Percentiles rank a stretch among this genome's conserved stretches.
Evolutionary conservation across 176 grass and related monocot species (phyloP).

Genomic region (Ensete ventricosum): DNA sequence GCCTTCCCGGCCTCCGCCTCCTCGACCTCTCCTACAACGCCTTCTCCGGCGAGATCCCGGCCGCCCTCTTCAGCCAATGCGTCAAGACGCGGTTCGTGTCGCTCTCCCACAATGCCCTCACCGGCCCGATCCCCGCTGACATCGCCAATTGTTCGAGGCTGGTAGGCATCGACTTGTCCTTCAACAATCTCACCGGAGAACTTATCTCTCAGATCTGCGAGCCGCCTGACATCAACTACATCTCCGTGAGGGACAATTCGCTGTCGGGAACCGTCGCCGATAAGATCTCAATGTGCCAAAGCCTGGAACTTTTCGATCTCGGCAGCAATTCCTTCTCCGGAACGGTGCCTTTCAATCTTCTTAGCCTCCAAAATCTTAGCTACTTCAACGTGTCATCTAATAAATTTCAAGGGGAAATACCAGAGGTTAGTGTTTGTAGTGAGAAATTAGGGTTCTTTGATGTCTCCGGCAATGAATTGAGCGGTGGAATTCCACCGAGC

Average conservation of each 20-base stretch:
- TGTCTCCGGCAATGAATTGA: constrained; percentile 57
- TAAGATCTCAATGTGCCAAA: constrained; percentile 42
- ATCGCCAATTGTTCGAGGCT: constrained; percentile 58
- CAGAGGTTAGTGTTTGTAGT: constrained; percentile 45
- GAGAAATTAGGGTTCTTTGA: constrained; percentile 51
- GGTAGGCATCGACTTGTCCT: constrained; percentile 83
- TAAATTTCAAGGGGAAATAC: constrained; percentile 63
- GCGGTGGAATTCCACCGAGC: constrained; percentile 38
- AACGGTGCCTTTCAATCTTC: constrained; percentile 35
- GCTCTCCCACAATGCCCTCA: constrained; percentile 69
- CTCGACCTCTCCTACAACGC: constrained; percentile 90
- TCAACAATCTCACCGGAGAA: constrained; percentile 71
- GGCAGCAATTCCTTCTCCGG: constrained; percentile 71
- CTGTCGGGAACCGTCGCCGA: constrained; percentile 40
- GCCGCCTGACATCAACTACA: constrained; percentile 58
- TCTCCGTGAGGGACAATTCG: constrained; percentile 62
- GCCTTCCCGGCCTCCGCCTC: constrained; percentile 51
- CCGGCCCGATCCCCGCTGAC: constrained; percentile 38
- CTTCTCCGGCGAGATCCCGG: constrained; percentile 67
- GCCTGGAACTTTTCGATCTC: constrained; percentile 79
- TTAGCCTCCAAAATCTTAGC: constrained; percentile 58
- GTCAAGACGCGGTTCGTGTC: constrained; percentile 78
- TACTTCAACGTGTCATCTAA: constrained; percentile 95
- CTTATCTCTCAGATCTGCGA: constrained; percentile 59
- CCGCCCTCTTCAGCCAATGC: constrained; percentile 57